Base-by-base conservation (phyloP, 768 basidiomycete species). In the Leccinum uliginosum region DNA sequence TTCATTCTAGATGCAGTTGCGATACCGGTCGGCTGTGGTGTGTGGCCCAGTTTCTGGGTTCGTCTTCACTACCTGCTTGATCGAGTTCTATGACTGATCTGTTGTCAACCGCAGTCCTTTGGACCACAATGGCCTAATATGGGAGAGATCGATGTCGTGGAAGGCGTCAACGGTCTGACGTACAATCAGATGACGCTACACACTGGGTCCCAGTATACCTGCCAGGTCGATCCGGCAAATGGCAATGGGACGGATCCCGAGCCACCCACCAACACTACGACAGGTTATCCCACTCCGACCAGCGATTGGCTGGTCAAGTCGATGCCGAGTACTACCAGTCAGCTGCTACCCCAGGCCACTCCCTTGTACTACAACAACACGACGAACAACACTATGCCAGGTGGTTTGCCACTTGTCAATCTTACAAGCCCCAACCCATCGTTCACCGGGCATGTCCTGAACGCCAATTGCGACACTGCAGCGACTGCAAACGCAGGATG, bases 111-210 rank as follows among this genome's bases (percentile, higher is more conserved):
- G 21, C 49, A 75, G 74, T 72, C 77, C 6, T 72, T 77, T 38
- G 83, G 83, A 14, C 78, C 80, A 0, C 64, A 77, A 35, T 85
- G 83, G 84, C 83, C 83, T 2, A 14, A 38, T 23, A 71, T 56
- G 24, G 84, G 83, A 60, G 87, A 90, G 69, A 84, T 89, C 55
- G 90, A 91, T 63, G 80, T 89, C 50, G 68, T 91, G 7, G 89
- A 92, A 67, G 86, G 87, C 14, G 81, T 90, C 55, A 80, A 91
- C 62, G 62, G 78, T 19, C 76, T 80, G 64, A 54, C 71, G 5
- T 70, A 74, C 21, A 89, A 91, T 60, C 85, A 83, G 58, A 80
- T 82, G 68, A 83, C 87, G 1, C 73, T 90, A 8, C 89, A 91
- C 68, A 84, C 81, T 14, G 73, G 77, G 5, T 62, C 70, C 3